These are phyloP conservation scores for Epichloe gansuensis DNA, from an alignment of 2,329 filamentous ascomycete species.

Conservation along the genomic window DNA sequence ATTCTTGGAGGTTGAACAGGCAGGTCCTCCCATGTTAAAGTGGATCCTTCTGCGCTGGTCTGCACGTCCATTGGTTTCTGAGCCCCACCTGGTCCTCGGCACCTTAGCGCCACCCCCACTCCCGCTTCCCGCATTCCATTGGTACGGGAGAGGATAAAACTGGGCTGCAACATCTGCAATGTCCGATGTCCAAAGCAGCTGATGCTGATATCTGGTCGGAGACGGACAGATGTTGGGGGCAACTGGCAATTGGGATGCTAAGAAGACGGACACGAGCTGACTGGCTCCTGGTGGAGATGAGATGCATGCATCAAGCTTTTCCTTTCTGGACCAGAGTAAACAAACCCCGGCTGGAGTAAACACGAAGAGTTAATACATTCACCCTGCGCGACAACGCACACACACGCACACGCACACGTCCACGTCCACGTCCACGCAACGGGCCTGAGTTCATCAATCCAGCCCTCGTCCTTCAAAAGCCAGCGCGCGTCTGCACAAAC, in stretches of 20 bases:
- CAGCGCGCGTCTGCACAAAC: slow-evolving; percentile 20
- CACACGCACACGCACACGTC: slow-evolving; percentile 5
- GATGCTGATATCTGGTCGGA: background rate
- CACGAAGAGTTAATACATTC: slow-evolving; percentile 12
- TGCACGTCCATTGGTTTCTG: no score
- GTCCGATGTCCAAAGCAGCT: background rate
- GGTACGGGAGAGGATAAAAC: background rate
- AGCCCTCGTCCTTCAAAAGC: slow-evolving; percentile 28
- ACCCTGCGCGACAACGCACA: slow-evolving; percentile 12
- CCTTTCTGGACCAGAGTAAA: slow-evolving; percentile 15
- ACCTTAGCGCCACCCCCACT: background rate
- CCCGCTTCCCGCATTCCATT: slow-evolving; percentile 7
- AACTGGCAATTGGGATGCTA: background rate
- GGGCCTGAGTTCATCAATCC: slow-evolving; percentile 13
- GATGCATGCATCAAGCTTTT: slow-evolving; percentile 10
- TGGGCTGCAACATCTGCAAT: background rate
- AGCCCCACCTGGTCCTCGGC: no score
- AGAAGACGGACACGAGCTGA: background rate
- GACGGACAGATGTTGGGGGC: slow-evolving; percentile 1
- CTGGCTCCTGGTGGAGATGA: slow-evolving; percentile 8
- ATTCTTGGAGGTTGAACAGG: background rate
- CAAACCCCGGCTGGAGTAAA: slow-evolving; percentile 13
- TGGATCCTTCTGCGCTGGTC: background rate
- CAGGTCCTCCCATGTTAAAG: background rate
- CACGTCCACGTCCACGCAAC: slow-evolving; percentile 3